These are phyloP conservation scores for Suillus brevipes DNA, from an alignment of 768 basidiomycete genomes.

Conservation along the genomic window DNA sequence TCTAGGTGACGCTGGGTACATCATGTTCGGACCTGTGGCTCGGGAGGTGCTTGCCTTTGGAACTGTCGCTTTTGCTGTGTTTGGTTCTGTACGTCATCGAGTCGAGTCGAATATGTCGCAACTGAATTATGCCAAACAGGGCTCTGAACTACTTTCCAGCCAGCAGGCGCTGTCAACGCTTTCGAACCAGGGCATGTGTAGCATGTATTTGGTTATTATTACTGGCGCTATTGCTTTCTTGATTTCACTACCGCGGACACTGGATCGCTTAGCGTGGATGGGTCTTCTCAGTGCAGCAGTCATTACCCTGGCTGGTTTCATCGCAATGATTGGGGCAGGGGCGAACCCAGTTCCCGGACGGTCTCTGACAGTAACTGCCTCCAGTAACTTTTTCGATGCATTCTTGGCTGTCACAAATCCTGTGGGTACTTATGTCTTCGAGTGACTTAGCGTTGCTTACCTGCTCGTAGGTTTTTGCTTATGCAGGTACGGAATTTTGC, in stretches of 20 bases:
- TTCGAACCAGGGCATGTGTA: slow-evolving; percentile 49
- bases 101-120: background rate
- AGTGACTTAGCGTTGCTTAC: background rate
- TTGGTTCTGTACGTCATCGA: slow-evolving; percentile 32
- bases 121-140: slow-evolving; percentile 30
- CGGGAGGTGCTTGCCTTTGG: slow-evolving; percentile 47
- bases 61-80: slow-evolving; percentile 53
- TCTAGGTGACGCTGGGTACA: slow-evolving; percentile 50
- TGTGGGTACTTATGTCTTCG: slow-evolving; percentile 29
- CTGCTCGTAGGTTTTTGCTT: slow-evolving; percentile 44
- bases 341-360: slow-evolving; percentile 44
- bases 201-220: slow-evolving; percentile 45
- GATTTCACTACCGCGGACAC: slow-evolving; percentile 47
- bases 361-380: slow-evolving; percentile 36
- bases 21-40: slow-evolving; percentile 48
- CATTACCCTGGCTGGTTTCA: slow-evolving; percentile 46
- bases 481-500: slow-evolving; percentile 39
- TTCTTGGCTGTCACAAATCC: slow-evolving; percentile 56
- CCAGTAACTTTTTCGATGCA: slow-evolving; percentile 46
- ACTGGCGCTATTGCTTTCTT: slow-evolving; percentile 45
- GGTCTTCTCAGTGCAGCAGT: slow-evolving; percentile 43
- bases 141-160: slow-evolving; percentile 49
- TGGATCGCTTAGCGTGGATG: slow-evolving; percentile 48
- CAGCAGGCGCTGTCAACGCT: slow-evolving; percentile 52
- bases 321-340: slow-evolving; percentile 54